Conservation (phyloP, 2,329 filamentous ascomycete species). For the Basipetospora chlamydospora region DNA sequence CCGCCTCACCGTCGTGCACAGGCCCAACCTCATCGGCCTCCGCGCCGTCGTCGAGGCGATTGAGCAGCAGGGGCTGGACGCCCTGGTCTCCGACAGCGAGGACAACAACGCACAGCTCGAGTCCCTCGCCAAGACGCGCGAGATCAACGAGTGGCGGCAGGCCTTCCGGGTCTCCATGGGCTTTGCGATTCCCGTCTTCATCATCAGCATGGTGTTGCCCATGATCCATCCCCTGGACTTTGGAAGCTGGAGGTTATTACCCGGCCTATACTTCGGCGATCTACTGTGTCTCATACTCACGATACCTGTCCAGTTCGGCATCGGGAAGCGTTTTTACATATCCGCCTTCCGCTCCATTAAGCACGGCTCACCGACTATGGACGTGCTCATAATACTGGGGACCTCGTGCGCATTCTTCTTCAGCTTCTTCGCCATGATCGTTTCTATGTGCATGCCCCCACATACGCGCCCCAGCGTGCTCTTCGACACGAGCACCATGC, state of each 20-base stretch:
- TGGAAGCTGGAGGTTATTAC: constrained; percentile 49
- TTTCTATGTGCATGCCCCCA: constrained; percentile 61
- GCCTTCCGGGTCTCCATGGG: constrained; percentile 64
- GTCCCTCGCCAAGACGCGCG: constrained; percentile 87
- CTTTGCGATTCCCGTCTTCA: constrained; percentile 81
- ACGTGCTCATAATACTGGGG: constrained; percentile 84
- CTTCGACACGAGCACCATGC: constrained; percentile 96
- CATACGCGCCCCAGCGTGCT: constrained; percentile 75
- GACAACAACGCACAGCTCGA: constrained; percentile 96
- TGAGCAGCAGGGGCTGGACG: constrained; percentile 75
- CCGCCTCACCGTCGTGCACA: constrained; percentile 59
- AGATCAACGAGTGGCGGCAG: constrained; percentile 82
- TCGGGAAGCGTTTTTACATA: constrained; percentile 84
- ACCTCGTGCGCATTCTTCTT: constrained; percentile 96
- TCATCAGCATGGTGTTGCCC: constrained; percentile 86
- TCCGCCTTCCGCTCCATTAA: constrained; percentile 88
- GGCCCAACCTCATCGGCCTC: constrained; percentile 58
- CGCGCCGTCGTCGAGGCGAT: constrained; percentile 69
- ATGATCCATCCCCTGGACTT: constrained; percentile 75
- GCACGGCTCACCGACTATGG: constrained; percentile 91
- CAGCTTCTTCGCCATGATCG: constrained; percentile 72
- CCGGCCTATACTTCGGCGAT: constrained; percentile 79
- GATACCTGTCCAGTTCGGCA: constrained; percentile 88
- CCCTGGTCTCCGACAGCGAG: constrained; percentile 75
- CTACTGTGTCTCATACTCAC: constrained; percentile 72